These are phyloP conservation scores for Cetradonia linearis DNA, from an alignment of 495 filamentous ascomycete genomes.

Conservation along the genomic window DNA sequence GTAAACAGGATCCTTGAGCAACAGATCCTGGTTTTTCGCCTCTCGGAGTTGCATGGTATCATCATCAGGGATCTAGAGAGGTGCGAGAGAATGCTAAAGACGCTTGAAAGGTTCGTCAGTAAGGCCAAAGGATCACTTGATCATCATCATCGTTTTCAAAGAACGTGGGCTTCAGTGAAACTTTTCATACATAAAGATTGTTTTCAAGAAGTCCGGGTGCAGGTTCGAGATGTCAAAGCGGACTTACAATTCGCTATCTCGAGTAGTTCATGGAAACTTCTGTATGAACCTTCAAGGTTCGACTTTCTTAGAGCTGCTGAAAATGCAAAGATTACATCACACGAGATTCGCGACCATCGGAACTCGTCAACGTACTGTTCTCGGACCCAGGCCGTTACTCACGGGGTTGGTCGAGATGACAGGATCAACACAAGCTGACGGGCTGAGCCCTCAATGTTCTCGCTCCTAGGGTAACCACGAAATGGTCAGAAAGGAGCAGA, in stretches of 20 bases:
- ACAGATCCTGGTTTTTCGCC: neutral
- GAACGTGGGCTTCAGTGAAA: neutral
- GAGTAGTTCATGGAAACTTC: neutral
- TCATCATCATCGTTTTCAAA: neutral
- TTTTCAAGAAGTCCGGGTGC: neutral
- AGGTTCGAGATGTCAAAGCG: neutral
- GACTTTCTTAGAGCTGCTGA: neutral
- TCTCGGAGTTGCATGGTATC: neutral
- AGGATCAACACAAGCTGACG: neutral
- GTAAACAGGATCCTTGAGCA: conserved; percentile 7
- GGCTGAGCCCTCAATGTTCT: neutral
- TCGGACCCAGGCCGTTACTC: neutral
- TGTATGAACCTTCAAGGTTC: neutral
- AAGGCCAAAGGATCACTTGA: neutral
- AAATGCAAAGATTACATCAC: neutral
- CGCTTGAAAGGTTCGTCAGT: neutral
- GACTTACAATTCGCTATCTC: neutral
- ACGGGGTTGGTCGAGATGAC: neutral
- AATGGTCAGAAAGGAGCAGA: neutral
- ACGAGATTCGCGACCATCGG: neutral
- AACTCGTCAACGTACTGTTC: neutral
- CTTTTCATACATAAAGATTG: neutral
- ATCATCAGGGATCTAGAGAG: neutral
- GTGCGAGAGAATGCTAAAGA: neutral
- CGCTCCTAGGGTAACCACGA: no score